phyloP scores from a whole-genome alignment of 2,329 filamentous ascomycete genomes.

The Fusarium sambucinum region DNA sequence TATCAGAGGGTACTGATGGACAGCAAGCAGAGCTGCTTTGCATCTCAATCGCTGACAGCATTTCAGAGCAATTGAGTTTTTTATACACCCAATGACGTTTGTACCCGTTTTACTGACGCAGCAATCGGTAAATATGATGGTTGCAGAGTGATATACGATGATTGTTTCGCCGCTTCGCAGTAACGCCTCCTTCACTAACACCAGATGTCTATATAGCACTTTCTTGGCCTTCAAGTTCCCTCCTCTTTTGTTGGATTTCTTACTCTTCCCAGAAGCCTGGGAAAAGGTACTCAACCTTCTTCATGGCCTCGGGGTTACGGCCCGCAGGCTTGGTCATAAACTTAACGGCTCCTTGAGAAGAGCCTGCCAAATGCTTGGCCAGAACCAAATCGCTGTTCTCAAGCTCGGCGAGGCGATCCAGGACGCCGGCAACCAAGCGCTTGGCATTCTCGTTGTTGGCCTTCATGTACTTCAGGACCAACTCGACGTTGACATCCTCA shows the following conservation, averaged over 20 bases:
- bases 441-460: slow-evolving; percentile 91
- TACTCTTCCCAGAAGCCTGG: slow-evolving; percentile 75
- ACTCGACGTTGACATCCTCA: slow-evolving; percentile 90
- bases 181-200: slow-evolving; percentile 31
- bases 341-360: slow-evolving; percentile 80
- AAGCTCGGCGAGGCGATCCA: slow-evolving; percentile 85
- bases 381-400: slow-evolving; percentile 80
- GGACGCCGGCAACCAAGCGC: slow-evolving; percentile 83
- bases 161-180: slow-evolving; percentile 19
- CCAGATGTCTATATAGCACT: slow-evolving; percentile 16
- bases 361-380: slow-evolving; percentile 84
- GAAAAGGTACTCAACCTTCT: slow-evolving; percentile 88
- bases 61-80: slow-evolving; percentile 12
- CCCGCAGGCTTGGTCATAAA: slow-evolving; percentile 85
- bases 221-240: neutral
- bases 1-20: slow-evolving; percentile 13
- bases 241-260: slow-evolving; percentile 7
- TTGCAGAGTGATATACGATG: slow-evolving; percentile 4
- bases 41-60: slow-evolving; percentile 8
- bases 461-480: slow-evolving; percentile 97
- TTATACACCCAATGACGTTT: neutral
- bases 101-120: neutral
- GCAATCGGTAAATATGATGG: neutral
- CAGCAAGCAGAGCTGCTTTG: slow-evolving; percentile 7
- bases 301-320: slow-evolving; percentile 77